Evolutionary conservation across 2,329 filamentous ascomycete species (phyloP).

Genomic region (Pyricularia sp.): DNA sequence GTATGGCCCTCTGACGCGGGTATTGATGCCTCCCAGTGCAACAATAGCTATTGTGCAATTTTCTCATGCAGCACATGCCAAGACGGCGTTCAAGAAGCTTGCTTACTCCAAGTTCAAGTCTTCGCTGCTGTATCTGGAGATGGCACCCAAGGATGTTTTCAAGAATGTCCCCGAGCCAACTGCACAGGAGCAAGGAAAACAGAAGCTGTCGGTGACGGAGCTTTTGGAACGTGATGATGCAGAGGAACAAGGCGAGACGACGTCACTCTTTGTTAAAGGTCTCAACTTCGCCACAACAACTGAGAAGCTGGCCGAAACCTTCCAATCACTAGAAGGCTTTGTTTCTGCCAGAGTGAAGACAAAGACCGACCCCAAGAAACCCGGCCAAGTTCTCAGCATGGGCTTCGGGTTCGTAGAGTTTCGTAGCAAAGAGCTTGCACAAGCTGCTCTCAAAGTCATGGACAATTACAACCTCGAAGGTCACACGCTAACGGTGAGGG

Average conservation of each 20-base stretch:
- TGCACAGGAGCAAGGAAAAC: conserved; percentile 6
- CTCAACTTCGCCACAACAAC: conserved; percentile 84
- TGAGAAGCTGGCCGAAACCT: conserved; percentile 60
- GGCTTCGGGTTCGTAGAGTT: conserved; percentile 95
- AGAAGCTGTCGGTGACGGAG: conserved; percentile 55
- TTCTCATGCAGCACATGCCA: conserved; percentile 62
- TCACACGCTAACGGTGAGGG: conserved; percentile 72
- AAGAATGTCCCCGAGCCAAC: conserved; percentile 15
- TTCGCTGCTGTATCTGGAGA: conserved; percentile 84
- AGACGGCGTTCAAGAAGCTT: conserved; percentile 69
- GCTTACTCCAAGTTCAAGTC: conserved; percentile 87
- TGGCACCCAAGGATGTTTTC: conserved; percentile 78
- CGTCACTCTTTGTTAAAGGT: conserved; percentile 88
- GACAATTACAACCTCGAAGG: conserved; percentile 78
- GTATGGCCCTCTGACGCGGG: conserved; percentile 65
- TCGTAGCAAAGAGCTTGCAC: conserved; percentile 60
- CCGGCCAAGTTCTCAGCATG: conserved; percentile 83
- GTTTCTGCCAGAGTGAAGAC: conserved; percentile 84
- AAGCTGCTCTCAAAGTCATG: conserved; percentile 73
- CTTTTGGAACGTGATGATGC: conserved; percentile 46
- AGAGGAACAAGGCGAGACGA: conserved; percentile 46
- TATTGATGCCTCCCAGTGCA: conserved; percentile 84
- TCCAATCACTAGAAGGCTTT: conserved; percentile 75
- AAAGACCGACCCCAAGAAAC: conserved; percentile 82
- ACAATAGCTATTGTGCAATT: conserved; percentile 94